These are phyloP conservation scores for Alternaria triticimaculans DNA, from an alignment of 2,329 filamentous ascomycete species.

Conservation along the genomic window DNA sequence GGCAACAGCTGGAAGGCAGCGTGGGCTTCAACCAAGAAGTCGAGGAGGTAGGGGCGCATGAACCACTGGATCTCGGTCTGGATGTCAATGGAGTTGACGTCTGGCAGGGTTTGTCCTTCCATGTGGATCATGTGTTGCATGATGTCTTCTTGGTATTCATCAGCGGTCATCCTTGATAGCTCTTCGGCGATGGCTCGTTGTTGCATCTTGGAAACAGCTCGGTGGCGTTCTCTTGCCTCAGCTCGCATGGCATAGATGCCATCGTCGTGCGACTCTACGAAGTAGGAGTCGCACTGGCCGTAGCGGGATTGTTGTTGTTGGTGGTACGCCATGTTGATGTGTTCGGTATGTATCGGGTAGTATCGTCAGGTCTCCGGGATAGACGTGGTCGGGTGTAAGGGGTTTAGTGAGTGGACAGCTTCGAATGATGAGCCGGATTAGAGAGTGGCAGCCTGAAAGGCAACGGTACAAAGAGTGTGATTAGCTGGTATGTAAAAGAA, in stretches of 20 bases:
- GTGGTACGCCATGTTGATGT: conserved; percentile 63
- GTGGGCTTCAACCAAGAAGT: conserved; percentile 97
- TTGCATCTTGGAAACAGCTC: conserved; percentile 78
- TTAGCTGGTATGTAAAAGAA: conserved; percentile 62
- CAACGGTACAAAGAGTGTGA: conserved; percentile 61
- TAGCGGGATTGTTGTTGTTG: conserved; percentile 60
- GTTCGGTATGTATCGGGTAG: conserved; percentile 47
- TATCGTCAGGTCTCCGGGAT: conserved; percentile 56
- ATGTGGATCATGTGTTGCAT: conserved; percentile 93
- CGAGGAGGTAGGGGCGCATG: conserved; percentile 97
- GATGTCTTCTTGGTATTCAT: conserved; percentile 94
- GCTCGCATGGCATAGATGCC: conserved; percentile 63
- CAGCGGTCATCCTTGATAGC: conserved; percentile 80
- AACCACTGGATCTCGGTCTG: conserved; percentile 99
- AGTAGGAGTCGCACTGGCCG: conserved; percentile 72
- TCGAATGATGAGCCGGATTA: conserved; percentile 50
- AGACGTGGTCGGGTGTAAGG: conserved; percentile 32
- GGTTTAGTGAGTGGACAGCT: conserved; percentile 52
- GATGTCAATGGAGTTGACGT: conserved; percentile 98
- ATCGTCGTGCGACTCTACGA: conserved; percentile 68
- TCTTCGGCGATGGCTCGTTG: conserved; percentile 90
- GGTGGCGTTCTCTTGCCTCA: conserved; percentile 76
- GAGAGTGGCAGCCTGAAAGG: conserved; percentile 59
- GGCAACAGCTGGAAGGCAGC: conserved; percentile 92
- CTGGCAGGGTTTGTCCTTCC: conserved; percentile 93